A percentile compares a stretch with the other conserved stretches of the same genome.
Evolutionary conservation across 2,329 filamentous ascomycete species (phyloP).

Genomic region (Aspergillus sp.): DNA sequence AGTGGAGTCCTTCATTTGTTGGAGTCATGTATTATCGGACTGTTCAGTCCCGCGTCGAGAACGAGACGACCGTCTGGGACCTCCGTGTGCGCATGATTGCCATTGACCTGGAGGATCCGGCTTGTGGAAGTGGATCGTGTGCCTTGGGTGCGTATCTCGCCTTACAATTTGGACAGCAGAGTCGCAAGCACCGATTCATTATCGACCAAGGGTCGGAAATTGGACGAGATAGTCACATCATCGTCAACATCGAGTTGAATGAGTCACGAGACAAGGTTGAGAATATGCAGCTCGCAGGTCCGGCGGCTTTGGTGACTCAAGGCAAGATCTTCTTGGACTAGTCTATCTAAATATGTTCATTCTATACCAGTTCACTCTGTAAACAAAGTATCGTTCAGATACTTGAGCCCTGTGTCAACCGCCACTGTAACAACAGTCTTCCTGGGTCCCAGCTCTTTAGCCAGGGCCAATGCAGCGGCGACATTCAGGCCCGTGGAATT

Average conservation of each 20-base stretch:
- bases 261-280: constrained; percentile 12
- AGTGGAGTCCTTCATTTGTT: constrained; percentile 21
- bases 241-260: constrained; percentile 12
- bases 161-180: constrained; percentile 24
- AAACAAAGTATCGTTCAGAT: constrained; percentile 6
- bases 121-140: constrained; percentile 55
- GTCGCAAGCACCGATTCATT: constrained; percentile 42
- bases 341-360: neutral
- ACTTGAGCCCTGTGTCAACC: constrained; percentile 13
- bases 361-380: neutral
- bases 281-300: constrained; percentile 7
- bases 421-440: constrained; percentile 10
- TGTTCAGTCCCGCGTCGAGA: constrained; percentile 7
- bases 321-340: constrained; percentile 7
- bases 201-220: constrained; percentile 56
- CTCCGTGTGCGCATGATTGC: constrained; percentile 26
- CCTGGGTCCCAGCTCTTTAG: constrained; percentile 7
- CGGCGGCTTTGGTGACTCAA: constrained; percentile 6
- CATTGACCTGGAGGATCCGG: constrained; percentile 50
- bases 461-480: constrained; percentile 10
- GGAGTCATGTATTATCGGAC: constrained; percentile 23
- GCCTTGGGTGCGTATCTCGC: constrained; percentile 48
- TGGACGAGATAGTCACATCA: constrained; percentile 38
- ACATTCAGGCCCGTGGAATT: constrained; percentile 15
- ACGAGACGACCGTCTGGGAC: constrained; percentile 12